Evolutionary conservation across 306 rosid genomes (phyloP).

Genomic region (Lithocarpus polystachyus): DNA sequence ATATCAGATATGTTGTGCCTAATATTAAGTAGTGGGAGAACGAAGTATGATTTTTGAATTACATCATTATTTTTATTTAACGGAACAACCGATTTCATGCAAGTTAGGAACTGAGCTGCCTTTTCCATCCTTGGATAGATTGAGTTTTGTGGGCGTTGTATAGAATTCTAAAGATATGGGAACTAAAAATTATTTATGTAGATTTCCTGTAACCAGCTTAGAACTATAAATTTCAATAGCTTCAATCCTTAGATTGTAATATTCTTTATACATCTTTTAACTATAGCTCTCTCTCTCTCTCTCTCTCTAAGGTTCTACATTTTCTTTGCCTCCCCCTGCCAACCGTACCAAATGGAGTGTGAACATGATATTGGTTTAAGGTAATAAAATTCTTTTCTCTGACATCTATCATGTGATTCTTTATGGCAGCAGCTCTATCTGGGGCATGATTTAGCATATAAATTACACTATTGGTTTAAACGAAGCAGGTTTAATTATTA

Average conservation of each 20-base stretch:
- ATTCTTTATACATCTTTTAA: not conserved
- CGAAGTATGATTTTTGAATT: slow-evolving; percentile 77
- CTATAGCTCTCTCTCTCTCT: no score
- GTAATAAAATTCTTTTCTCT: not conserved
- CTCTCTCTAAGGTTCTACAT: no score
- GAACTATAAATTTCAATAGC: not conserved
- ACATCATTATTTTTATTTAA: not conserved
- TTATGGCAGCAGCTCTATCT: not conserved
- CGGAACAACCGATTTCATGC: not conserved
- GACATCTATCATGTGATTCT: not conserved
- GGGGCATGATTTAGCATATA: not conserved
- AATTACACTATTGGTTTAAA: not conserved
- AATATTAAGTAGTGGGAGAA: slow-evolving; percentile 75
- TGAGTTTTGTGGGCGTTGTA: not conserved
- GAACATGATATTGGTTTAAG: not conserved
- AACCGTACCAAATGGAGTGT: not conserved
- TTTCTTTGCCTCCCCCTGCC: no score
- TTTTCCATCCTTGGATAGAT: not conserved
- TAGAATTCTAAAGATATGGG: not conserved
- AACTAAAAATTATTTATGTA: not conserved
- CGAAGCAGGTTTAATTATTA: no score
- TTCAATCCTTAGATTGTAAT: not conserved
- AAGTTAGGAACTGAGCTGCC: not conserved
- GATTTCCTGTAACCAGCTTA: not conserved
- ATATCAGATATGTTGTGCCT: slow-evolving; percentile 82